Evolutionary conservation across 768 basidiomycete genomes (phyloP).

Genomic region (Suillus weaverae): DNA sequence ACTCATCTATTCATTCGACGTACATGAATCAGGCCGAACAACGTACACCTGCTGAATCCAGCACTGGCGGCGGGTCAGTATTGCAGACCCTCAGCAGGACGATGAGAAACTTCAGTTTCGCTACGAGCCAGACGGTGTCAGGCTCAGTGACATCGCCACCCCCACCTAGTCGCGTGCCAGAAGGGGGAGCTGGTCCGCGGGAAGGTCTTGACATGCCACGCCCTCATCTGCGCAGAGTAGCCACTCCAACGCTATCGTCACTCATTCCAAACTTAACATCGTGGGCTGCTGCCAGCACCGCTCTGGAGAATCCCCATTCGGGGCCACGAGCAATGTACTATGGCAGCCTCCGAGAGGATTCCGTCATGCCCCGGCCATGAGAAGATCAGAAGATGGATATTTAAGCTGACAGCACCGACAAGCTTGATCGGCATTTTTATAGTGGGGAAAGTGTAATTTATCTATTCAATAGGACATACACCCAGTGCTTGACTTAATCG

Average conservation of each 20-base stretch:
- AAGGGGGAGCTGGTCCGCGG: slow-evolving; percentile 3
- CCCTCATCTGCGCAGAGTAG: slow-evolving; percentile 23
- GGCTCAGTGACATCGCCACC: slow-evolving; percentile 18
- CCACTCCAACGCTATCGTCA: slow-evolving; percentile 23
- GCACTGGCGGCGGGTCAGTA: slow-evolving; percentile 38
- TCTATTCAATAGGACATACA: neutral
- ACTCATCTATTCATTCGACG: slow-evolving; percentile 89
- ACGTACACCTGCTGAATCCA: slow-evolving; percentile 7
- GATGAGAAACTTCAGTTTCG: slow-evolving; percentile 48
- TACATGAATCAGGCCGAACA: slow-evolving; percentile 61
- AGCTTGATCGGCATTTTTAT: neutral
- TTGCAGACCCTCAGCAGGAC: slow-evolving; percentile 55
- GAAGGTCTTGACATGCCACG: slow-evolving; percentile 13
- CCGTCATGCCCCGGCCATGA: slow-evolving; percentile 24
- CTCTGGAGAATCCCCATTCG: slow-evolving; percentile 15
- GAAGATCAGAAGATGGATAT: slow-evolving; percentile 27
- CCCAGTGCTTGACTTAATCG: neutral
- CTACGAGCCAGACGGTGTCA: slow-evolving; percentile 30
- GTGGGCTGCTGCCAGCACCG: slow-evolving; percentile 32
- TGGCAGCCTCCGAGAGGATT: slow-evolving; percentile 18
- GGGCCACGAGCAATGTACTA: slow-evolving; percentile 2
- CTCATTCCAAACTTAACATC: slow-evolving; percentile 34
- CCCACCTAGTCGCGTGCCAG: slow-evolving; percentile 6
- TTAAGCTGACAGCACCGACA: slow-evolving; percentile 9
- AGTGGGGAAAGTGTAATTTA: neutral